phyloP scores from a whole-genome alignment of 352 stramenopile species.

The Elongisporangium undulatum region DNA sequence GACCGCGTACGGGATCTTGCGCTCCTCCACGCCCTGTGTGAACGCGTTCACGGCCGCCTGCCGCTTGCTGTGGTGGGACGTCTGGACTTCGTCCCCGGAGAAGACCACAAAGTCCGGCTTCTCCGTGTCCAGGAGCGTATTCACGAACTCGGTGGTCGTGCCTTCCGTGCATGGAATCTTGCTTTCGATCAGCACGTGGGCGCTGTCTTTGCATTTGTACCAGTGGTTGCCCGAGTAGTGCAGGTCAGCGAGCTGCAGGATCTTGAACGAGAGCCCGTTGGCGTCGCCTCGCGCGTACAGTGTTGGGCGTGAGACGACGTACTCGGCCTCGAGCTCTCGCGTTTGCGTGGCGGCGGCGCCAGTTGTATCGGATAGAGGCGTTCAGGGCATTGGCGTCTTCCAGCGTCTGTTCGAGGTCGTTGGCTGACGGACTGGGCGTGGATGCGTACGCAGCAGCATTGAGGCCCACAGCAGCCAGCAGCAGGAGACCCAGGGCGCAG shows the following conservation, averaged over 20 bases:
- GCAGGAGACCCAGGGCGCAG: no score
- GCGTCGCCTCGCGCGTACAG: background rate
- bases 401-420: no score
- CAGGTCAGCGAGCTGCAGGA: constrained; percentile 53
- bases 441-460: no score
- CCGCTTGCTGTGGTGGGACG: constrained; percentile 15
- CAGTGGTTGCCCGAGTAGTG: constrained; percentile 43
- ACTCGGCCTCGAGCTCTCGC: background rate
- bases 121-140: constrained; percentile 43
- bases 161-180: constrained; percentile 38
- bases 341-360: no score
- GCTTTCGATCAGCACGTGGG: constrained; percentile 17
- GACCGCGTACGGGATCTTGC: constrained; percentile 46
- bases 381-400: no score
- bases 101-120: constrained; percentile 54
- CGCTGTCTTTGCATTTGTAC: constrained; percentile 16
- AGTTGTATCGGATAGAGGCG: no score
- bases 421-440: no score
- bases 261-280: constrained; percentile 36
- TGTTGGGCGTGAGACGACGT: no score
- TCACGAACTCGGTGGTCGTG: constrained; percentile 41
- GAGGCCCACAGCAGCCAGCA: no score
- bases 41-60: constrained; percentile 35
- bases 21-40: constrained; percentile 22
- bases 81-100: constrained; percentile 52